These are phyloP conservation scores for Oryza meridionalis DNA, from an alignment of 176 grass and related monocot genomes.

Conservation along the genomic window DNA sequence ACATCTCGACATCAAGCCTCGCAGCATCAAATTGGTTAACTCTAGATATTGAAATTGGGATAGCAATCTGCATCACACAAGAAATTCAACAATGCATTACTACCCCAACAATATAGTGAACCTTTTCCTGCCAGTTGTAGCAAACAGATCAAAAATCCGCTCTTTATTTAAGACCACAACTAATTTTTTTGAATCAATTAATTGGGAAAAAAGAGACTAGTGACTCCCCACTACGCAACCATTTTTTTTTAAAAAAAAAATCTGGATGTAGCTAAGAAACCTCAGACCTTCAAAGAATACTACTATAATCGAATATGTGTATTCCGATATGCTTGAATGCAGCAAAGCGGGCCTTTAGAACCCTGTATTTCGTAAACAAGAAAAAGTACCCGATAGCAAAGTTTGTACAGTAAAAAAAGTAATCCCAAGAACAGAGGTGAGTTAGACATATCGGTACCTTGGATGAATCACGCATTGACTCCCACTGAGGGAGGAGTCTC, in stretches of 20 bases:
- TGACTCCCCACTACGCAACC: not conserved
- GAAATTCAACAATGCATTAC: not conserved
- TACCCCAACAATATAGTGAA: not conserved
- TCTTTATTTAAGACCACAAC: not conserved
- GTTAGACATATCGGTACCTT: conserved; percentile 40
- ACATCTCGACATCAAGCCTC: conserved; percentile 91
- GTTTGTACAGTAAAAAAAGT: not conserved
- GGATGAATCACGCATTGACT: conserved; percentile 49
- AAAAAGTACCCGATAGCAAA: not conserved
- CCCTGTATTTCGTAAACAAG: conserved; percentile 1
- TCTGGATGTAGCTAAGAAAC: not conserved
- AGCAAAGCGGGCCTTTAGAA: not conserved
- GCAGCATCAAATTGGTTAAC: conserved; percentile 97
- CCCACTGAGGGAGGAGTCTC: conserved; percentile 52
- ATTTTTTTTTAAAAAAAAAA: not conserved
- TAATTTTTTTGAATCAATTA: conserved; percentile 9
- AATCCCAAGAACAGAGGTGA: not conserved
- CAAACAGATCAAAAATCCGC: not conserved
- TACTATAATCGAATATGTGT: not conserved
- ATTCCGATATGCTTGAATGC: not conserved
- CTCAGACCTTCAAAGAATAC: not conserved
- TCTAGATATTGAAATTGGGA: conserved; percentile 83
- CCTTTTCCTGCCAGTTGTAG: not conserved
- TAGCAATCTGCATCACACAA: conserved; percentile 50
- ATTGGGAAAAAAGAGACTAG: not conserved